Base-by-base conservation (phyloP, 169 alveolate genomes). In the Theileria annulata region DNA sequence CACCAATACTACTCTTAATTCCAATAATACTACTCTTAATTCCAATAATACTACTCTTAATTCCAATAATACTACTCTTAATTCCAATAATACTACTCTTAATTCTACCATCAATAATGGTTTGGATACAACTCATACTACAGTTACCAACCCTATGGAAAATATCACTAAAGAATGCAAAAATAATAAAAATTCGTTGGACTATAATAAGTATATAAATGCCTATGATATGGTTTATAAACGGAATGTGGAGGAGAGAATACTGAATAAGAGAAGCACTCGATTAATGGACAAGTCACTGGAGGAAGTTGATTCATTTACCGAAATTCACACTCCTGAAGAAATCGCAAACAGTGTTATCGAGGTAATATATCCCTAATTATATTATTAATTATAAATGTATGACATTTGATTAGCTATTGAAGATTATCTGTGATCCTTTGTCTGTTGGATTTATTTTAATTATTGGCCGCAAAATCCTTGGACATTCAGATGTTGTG, bases 371-470 rank as follows among this genome's bases (percentile, higher is more conserved):
- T 25, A 25, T 60, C 1, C 9, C 25, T 62, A 62, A 27, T 27
- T 28, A 21, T 15, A 21, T 25, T 2, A 62, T 15, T 15, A 1
- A 2, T 23, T 62, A 17, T 15, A 62, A 4, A 17, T 15, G 4
- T 2, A 5, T 27, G 25, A 27, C 33, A 23, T 12, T 19, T 58
- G 25, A 49, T 58, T 67, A 72, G 79, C 25, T 58, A 31, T 17
- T 82, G 25, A 27, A 35, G 28, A 23, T 51, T 28, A 37, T 82
- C 21, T 75, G 81, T 58, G 56, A 82, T 28, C 71, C 86, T 13
- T 35, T 48, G 10, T 69, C 71, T 15, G 85, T 82, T 0, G 89
- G 89, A 3, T 82, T 82, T 59, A 74, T 82, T 0, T 54, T 82
- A 69, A 75, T 82, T 31, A 82, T 82, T 25, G 82, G 79, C 17